Base-by-base conservation (phyloP, 2,329 filamentous ascomycete species). In the Neofusicoccum umdonicola region DNA sequence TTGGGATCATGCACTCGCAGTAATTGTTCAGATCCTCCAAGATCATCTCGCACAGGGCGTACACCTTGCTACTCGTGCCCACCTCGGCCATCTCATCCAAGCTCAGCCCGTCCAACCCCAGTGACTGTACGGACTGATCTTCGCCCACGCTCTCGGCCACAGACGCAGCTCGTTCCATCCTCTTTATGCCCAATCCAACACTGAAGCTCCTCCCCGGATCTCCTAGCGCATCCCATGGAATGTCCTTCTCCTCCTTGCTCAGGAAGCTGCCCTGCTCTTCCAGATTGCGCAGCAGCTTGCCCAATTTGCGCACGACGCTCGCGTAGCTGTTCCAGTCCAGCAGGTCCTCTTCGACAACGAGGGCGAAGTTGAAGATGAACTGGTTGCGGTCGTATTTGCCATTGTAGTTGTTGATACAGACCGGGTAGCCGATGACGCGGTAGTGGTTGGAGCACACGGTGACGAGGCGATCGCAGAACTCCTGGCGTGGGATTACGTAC, bases 291-390 rank as follows among this genome's bases (percentile, higher is more conserved):
- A 98, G 92, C 34, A 95, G 87, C 67, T 89, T 85, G 1, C 94
- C 95, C 58, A 98, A 83, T 71, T 96, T 91, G 69, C 90, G 84
- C 62, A 97, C 92, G 37, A 98, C 91, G 68, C 88, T 89, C 77
- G 93, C 92, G 76, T 92, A 96, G 39, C 89, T 90, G 56, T 86
- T 86, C 75, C 90, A 90, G 73, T 96, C 91, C 3, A 75, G 75
- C 13, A 84, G 82, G 39, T 85, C 81, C 64, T 88, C 85, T 58
- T 90, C 86, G 57, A 97, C 83, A 34, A 97, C 90, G 50, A 98
- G 83, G 66, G 92, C 93, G 74, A 98, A 97, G 78, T 98, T 98
- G 86, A 98, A 99, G 74, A 97, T 97, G 82, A 97, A 98, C 77
- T 96, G 92, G 78, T 97, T 97, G 65, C 95, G 89, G 73, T 90